phyloP scores from a whole-genome alignment of 2,329 filamentous ascomycete species.

The Cladobotryum protrusum region DNA sequence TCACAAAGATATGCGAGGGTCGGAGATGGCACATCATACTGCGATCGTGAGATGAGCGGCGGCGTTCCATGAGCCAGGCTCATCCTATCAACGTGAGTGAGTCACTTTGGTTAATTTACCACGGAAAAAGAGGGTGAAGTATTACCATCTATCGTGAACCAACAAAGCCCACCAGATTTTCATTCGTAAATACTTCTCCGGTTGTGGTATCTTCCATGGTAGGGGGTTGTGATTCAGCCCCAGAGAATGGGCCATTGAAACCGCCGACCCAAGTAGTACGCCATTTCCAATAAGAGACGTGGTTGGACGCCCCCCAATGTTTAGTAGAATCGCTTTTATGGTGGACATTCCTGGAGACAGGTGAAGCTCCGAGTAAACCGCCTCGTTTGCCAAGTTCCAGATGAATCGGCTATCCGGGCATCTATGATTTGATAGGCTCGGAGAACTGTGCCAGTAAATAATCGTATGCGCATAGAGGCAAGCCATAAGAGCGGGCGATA shows the following conservation, averaged over 20 bases:
- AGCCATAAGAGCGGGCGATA: conserved; percentile 51
- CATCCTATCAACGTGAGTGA: conserved; percentile 28
- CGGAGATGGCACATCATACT: conserved; percentile 44
- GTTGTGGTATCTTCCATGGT: conserved; percentile 44
- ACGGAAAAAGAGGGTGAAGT: background rate
- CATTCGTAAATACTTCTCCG: conserved; percentile 46
- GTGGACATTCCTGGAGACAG: conserved; percentile 53
- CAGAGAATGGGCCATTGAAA: conserved; percentile 47
- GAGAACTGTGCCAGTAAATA: conserved; percentile 50
- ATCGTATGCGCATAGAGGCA: conserved; percentile 53
- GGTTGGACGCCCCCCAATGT: conserved; percentile 53
- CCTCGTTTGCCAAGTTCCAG: conserved; percentile 56
- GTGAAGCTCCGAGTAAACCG: conserved; percentile 53
- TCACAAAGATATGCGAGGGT: conserved; percentile 28
- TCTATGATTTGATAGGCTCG: conserved; percentile 36
- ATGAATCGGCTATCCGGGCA: conserved; percentile 54
- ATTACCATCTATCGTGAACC: conserved; percentile 49
- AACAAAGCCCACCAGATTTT: conserved; percentile 52
- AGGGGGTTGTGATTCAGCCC: conserved; percentile 49
- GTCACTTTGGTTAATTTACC: no score
- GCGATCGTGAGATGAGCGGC: conserved; percentile 36
- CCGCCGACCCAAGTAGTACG: conserved; percentile 42
- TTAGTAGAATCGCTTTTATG: conserved; percentile 50
- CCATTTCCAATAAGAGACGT: conserved; percentile 55
- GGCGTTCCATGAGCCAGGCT: conserved; percentile 50